Base-by-base conservation (phyloP, 805 yeast species). In the Cyberlindnera subsufficiens region DNA sequence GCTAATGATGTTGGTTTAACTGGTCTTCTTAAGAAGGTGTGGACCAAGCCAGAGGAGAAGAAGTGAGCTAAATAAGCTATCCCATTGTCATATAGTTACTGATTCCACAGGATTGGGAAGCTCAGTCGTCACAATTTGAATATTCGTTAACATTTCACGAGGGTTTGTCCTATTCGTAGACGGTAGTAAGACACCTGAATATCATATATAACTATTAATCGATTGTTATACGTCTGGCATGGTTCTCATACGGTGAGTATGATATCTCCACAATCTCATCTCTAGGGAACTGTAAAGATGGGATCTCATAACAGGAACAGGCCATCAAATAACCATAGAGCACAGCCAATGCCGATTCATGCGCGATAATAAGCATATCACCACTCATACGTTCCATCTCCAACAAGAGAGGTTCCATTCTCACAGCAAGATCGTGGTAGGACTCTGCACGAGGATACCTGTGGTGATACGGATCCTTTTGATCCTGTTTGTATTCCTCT, bases 311-410 rank as follows among this genome's bases (percentile, higher is more conserved):
- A 53, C 93, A 86, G 3, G 91, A 78, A 51, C 87, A 82, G 6
- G 96, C 93, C 96, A 93, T 87, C 54, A 91, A 71, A 64, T 93
- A 93, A 4, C 98, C 99, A 56, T 89, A 93, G 40, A 93, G 74
- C 5, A 93, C 96, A 46, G 90, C 72, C 49, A 95, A 72, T 3
- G 93, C 84, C 1, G 95, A 79, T 56, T 91, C 97, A 60, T 93
- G 97, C 1, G 96, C 97, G 52, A 93, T 85, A 46, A 93, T 84
- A 51, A 93, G 68, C 14, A 93, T 75, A 59, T 89, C 96, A 17
- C 88, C 86, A 41, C 86, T 77, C 76, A 85, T 82, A 53, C 97
- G 76, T 63, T 93, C 99, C 80, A 93, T 82, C 63, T 93, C 98
- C 60, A 93, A 72, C 47, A 93, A 78, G 42, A 93, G 70, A 0